Evolutionary conservation across 2,329 filamentous ascomycete species (phyloP).

Genomic region (Zelopaecilomyces penicillatus): DNA sequence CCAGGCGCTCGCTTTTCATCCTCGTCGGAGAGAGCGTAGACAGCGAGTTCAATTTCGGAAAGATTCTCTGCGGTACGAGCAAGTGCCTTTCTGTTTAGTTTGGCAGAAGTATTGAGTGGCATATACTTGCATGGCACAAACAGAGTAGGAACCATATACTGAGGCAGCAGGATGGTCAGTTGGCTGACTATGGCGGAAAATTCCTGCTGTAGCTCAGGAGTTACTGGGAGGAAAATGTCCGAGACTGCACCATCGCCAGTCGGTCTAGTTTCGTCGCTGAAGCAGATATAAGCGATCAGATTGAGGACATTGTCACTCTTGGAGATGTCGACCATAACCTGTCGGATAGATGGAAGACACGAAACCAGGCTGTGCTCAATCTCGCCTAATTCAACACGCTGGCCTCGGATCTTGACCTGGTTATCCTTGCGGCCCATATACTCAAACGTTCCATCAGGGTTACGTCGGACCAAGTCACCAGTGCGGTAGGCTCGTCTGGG

Average conservation of each 20-base stretch:
- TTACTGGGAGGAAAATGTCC: constrained; percentile 5
- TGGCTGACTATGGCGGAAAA: constrained; percentile 2
- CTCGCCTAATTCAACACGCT: constrained; percentile 6
- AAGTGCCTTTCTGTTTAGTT: constrained; percentile 5
- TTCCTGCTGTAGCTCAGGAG: constrained; percentile 7
- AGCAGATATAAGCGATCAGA: constrained; percentile 3
- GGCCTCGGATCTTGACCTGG: constrained; percentile 6
- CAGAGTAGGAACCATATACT: constrained; percentile 7
- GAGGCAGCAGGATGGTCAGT: constrained; percentile 1
- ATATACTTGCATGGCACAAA: constrained; percentile 5
- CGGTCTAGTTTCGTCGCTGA: not conserved
- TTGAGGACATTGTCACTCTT: not conserved
- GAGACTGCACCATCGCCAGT: not conserved
- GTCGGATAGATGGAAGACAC: not conserved
- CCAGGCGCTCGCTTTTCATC: constrained; percentile 2
- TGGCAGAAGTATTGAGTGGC: constrained; percentile 2
- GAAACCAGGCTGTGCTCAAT: constrained; percentile 3
- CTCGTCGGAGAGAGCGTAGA: not conserved
- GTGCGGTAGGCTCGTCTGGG: constrained; percentile 1
- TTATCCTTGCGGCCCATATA: constrained; percentile 4
- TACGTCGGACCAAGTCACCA: constrained; percentile 1
- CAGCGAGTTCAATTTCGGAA: not conserved
- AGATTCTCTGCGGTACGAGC: not conserved
- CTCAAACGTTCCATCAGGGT: constrained; percentile 3
- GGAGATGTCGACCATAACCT: constrained; percentile 1